Percentiles rank a stretch among this genome's conserved stretches.
These are phyloP conservation scores for Apiotrichum veenhuisii DNA, from an alignment of 1,284 basidiomycete genomes.

Conservation along the genomic window DNA sequence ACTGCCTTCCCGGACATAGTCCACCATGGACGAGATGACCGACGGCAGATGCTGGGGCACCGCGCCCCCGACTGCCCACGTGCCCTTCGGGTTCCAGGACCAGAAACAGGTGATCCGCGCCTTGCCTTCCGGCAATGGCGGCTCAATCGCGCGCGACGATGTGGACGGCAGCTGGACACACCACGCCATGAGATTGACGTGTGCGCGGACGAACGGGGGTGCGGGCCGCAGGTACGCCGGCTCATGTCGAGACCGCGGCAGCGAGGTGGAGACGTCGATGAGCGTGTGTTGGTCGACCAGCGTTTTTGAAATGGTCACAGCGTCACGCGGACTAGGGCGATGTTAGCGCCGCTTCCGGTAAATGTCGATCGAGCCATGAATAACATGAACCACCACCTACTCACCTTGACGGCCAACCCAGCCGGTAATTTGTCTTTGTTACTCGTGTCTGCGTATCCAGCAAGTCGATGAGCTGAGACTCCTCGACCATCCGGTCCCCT, in stretches of 20 bases:
- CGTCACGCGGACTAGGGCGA: conserved; percentile 75
- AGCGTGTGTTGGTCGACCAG: conserved; percentile 76
- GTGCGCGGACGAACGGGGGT: conserved; percentile 89
- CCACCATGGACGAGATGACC: conserved; percentile 73
- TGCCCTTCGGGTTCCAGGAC: conserved; percentile 88
- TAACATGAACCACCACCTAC: conserved; percentile 41
- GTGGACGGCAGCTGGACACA: conserved; percentile 66
- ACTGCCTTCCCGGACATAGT: conserved; percentile 69
- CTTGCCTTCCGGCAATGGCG: conserved; percentile 47
- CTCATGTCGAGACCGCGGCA: conserved; percentile 85
- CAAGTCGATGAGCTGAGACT: conserved; percentile 75
- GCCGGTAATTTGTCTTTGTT: conserved; percentile 78
- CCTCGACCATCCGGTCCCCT: conserved; percentile 88
- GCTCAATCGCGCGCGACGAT: conserved; percentile 31
- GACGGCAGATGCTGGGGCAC: conserved; percentile 69
- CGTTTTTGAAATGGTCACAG: conserved; percentile 85
- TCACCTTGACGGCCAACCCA: conserved; percentile 96
- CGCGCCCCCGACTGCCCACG: conserved; percentile 70
- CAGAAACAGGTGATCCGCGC: conserved; percentile 86
- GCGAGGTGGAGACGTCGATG: conserved; percentile 90
- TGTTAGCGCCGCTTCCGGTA: too few relatives aligned
- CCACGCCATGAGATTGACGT: conserved; percentile 85
- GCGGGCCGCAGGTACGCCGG: conserved; percentile 89
- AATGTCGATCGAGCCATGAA: too few relatives aligned
- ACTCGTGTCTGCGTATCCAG: conserved; percentile 82